These are phyloP conservation scores for Crithidia expoeki DNA, from an alignment of 208 protist species.

Conservation along the genomic window DNA sequence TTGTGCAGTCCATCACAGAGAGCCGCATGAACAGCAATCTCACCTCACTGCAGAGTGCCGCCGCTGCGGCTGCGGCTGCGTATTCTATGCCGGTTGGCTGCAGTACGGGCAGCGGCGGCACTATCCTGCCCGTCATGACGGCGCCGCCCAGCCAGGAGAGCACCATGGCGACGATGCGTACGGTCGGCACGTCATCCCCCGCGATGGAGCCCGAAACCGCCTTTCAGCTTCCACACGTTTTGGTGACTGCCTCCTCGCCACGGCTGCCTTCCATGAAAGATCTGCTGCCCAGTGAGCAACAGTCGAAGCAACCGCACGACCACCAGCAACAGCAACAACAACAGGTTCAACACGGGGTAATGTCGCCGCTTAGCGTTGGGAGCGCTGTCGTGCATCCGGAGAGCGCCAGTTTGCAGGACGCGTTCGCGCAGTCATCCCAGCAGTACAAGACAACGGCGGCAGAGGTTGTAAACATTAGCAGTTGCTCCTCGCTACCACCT, in stretches of 20 bases:
- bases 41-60: conserved; percentile 18
- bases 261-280: conserved; percentile 10
- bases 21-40: conserved; percentile 28
- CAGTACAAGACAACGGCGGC: not conserved
- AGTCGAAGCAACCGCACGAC: no score
- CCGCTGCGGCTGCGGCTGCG: conserved; percentile 5
- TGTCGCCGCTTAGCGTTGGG: not conserved
- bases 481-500: not conserved
- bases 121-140: not conserved
- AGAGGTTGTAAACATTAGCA: conserved; percentile 3
- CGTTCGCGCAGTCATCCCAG: not conserved
- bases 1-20: conserved; percentile 37
- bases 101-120: not conserved
- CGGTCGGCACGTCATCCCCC: not conserved
- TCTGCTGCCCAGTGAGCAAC: not conserved
- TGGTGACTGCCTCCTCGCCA: conserved; percentile 13
- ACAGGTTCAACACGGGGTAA: not conserved
- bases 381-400: not conserved
- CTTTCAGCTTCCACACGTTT: conserved; percentile 24
- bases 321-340: no score
- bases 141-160: not conserved
- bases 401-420: not conserved
- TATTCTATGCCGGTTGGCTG: not conserved
- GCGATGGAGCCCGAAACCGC: not conserved
- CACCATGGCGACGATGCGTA: not conserved